Evolutionary conservation across 352 stramenopile genomes (phyloP).

Genomic region (Globisporangium orthogonon): DNA sequence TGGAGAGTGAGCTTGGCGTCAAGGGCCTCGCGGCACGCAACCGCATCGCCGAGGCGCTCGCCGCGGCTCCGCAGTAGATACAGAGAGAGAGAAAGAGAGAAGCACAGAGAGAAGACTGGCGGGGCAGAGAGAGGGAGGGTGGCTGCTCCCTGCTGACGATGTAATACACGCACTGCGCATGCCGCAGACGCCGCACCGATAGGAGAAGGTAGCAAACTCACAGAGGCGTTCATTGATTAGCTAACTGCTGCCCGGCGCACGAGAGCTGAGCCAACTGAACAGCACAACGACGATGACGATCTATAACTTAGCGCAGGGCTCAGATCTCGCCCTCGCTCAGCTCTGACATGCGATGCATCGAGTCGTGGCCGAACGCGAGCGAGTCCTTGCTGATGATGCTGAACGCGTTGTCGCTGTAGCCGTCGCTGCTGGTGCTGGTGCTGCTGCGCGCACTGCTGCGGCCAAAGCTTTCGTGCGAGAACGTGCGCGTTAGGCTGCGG

Average conservation of each 20-base stretch:
- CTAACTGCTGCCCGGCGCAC: too few species aligned
- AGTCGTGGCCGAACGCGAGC: slow-evolving; percentile 12
- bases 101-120: too few species aligned
- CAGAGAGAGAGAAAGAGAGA: neutral
- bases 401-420: slow-evolving; percentile 17
- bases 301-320: neutral
- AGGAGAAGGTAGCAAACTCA: neutral
- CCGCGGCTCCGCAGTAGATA: slow-evolving; percentile 10
- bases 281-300: neutral
- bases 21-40: slow-evolving; percentile 57
- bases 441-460: slow-evolving; percentile 8
- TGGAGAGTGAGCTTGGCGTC: slow-evolving; percentile 68
- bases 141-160: neutral
- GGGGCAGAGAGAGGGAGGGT: too few species aligned
- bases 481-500: neutral
- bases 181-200: too few species aligned
- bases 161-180: neutral
- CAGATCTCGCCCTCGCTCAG: slow-evolving; percentile 40
- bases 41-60: slow-evolving; percentile 48
- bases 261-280: neutral
- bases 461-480: slow-evolving; percentile 14
- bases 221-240: neutral
- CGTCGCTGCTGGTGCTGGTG: slow-evolving; percentile 12
- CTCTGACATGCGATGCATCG: slow-evolving; percentile 22
- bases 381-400: slow-evolving; percentile 15